phyloP scores from a whole-genome alignment of 148 eudicot species.

The Rhododendron griersonianum region DNA sequence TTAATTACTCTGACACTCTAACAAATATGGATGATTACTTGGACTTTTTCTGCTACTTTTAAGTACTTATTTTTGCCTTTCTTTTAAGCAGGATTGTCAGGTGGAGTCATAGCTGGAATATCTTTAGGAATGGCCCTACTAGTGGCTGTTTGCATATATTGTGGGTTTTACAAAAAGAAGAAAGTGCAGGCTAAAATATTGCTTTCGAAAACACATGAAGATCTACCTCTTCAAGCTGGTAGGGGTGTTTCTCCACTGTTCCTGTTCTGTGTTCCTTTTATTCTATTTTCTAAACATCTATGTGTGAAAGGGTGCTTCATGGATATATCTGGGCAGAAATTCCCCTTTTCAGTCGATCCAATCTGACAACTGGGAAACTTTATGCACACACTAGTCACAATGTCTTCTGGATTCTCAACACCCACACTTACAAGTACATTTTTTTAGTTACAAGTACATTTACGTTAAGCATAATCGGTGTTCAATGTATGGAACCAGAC shows the following conservation, averaged over 20 bases:
- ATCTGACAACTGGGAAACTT: neutral
- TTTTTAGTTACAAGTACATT: neutral
- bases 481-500: neutral
- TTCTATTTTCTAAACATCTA: neutral
- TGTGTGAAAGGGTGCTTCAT: neutral
- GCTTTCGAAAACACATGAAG: neutral
- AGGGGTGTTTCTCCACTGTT: neutral
- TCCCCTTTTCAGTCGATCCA: neutral
- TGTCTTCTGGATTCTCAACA: neutral
- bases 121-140: constrained; percentile 7
- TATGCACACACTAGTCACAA: neutral
- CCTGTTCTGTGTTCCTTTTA: neutral
- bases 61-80: neutral
- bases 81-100: constrained; percentile 9
- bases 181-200: neutral
- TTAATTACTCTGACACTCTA: neutral
- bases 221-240: constrained; percentile 4
- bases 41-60: constrained; percentile 1
- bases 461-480: neutral
- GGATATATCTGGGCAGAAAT: neutral
- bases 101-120: constrained; percentile 18
- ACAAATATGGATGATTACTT: neutral
- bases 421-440: neutral
- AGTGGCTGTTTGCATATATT: constrained; percentile 1
- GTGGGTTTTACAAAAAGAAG: constrained; percentile 14